A percentile compares a stretch with the other conserved stretches of the same genome.
These are phyloP conservation scores for Lycium barbarum DNA, from an alignment of 257 asterid genomes.

Conservation along the genomic window DNA sequence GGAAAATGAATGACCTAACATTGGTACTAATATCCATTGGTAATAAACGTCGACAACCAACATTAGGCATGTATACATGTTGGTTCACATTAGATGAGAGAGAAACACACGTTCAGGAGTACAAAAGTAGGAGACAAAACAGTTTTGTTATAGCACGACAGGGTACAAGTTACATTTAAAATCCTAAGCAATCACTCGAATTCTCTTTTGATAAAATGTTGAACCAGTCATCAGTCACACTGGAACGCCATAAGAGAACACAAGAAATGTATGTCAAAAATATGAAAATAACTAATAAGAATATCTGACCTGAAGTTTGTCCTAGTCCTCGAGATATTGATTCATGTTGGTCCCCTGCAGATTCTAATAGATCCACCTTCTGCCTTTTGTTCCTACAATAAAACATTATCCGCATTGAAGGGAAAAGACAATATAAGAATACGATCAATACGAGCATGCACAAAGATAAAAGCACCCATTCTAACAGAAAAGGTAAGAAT, in stretches of 20 bases:
- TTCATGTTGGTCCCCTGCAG: slow-evolving; percentile 35
- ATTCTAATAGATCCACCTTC: slow-evolving; percentile 57
- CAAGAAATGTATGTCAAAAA: slow-evolving; percentile 20
- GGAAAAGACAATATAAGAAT: background rate
- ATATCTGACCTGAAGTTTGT: slow-evolving; percentile 41
- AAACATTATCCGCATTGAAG: background rate
- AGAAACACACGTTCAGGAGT: background rate
- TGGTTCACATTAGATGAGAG: background rate
- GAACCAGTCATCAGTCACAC: background rate
- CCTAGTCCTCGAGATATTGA: slow-evolving; percentile 42
- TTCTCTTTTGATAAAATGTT: background rate
- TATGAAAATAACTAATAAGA: background rate
- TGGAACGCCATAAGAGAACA: background rate
- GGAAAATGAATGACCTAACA: too few relatives aligned
- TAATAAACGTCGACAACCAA: background rate
- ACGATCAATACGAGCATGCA: too few relatives aligned
- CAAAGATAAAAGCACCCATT: too few relatives aligned
- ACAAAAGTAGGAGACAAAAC: background rate
- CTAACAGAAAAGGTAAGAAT: too few relatives aligned
- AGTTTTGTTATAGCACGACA: background rate
- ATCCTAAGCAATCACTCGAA: background rate
- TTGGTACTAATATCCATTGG: background rate
- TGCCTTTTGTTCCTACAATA: slow-evolving; percentile 52
- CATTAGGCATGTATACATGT: background rate
- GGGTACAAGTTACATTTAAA: background rate